Base-by-base conservation (phyloP, 78 protist genomes). In the Bodo saltans region DNA sequence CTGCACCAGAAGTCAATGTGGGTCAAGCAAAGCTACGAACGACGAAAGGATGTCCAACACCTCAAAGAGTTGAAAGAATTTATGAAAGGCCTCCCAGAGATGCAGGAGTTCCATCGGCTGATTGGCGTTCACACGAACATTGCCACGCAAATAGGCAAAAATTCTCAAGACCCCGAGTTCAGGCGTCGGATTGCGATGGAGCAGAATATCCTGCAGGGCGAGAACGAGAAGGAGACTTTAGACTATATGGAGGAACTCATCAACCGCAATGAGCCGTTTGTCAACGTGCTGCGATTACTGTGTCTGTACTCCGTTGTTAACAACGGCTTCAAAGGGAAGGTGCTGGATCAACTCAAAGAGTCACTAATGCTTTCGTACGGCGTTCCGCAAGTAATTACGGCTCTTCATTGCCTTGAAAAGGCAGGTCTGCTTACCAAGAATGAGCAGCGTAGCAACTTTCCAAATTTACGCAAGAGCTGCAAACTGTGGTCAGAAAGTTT, bases 201-300 rank as follows among this genome's bases (percentile, higher is more conserved):
- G 74, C 90, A 89, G 71, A 4, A 52, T 17, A 81, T 83, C 34
- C 11, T 85, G 34, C n/a, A 27, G 26, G 38, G 72, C 71, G 28
- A 38, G 26, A 26, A 27, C 29, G 81, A 85, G 35, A 70, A 53
- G 47, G 74, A 71, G 68, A 3, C 17, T 17, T 32, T 78, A 33
- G 88, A 84, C 41, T 92, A 79, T 85, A 72, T 93, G 29, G 91
- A 91, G 26, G 93, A 91, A 37, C 83, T 68, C 42, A 92, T 94
- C 35, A 26, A 30, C 42, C 27, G 35, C 0, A 53, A 72, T 53
- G 90, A 89, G 76, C 87, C 90, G 34, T 67, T 91, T 38, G 28
- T 39, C 34, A 92, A 88, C 70, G 92, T 93, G 28, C 78, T 93
- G 29, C 85, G 97, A 42, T 73, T 95, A 38, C 27, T 92, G 25